Evolutionary conservation across 805 yeast genomes (phyloP), one percentile per base, ranked within the genome.

Genomic region (Lipomyces yamanashiensis): DNA sequence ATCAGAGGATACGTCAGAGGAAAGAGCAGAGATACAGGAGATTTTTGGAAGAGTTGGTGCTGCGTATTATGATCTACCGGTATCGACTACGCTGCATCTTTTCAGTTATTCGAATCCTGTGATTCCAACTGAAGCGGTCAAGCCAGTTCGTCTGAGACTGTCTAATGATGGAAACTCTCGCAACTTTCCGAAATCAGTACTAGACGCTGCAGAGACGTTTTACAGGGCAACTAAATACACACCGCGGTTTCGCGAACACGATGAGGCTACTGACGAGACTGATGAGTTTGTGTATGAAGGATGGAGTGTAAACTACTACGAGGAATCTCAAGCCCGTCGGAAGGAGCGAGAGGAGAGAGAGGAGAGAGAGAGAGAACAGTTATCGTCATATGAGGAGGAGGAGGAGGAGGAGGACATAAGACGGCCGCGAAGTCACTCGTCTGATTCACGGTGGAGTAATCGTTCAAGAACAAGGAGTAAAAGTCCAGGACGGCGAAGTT

Each of bases 11-110:
- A 37, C 10, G 23, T 39, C 15, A 13, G 53, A 10, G 34, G 43
- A 40, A 36, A 62, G 39, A n/a, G 67, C 67, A 7, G 58, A 47
- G 19, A 15, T 33, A 7, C 70, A 64, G 5, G 58, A 47, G 19
- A 15, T 33, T 4, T 59, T 69, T 10, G 72, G 72, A 10, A 17
- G 33, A 7, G 44, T 36, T 2, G 49, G 43, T 8, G 50, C 51
- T 15, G 33, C 49, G 28, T 70, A 58, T 48, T 63, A 66, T 51
- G 64, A 70, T 7, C 63, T 60, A 13, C 72, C 72, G 1, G 72
- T 58, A 9, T 59, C 70, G 9, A 50, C 69, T 10, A 67, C 68
- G 62, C 36, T 66, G 7, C 55, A 49, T 3, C 44, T 40, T 17
- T 49, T 69, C 7, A 44, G 54, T 10, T 40, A 60, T 10, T 50